phyloP scores from a whole-genome alignment of 331 rosid genomes.

The Rhamnella rubrinervis region DNA sequence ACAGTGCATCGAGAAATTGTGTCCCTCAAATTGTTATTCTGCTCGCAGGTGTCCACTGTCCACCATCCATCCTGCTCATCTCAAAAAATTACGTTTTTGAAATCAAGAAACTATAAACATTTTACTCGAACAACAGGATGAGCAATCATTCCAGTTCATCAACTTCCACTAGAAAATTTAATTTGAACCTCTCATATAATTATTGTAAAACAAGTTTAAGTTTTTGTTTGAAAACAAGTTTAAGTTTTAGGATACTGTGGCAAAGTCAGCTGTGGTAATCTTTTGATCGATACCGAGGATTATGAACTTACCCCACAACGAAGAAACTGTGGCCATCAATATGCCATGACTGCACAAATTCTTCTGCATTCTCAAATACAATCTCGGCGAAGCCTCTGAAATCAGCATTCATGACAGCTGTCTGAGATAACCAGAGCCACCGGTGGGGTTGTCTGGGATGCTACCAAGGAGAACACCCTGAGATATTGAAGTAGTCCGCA shows the following conservation, averaged over 20 bases:
- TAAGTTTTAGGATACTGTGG: too few species aligned
- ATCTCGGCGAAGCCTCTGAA: constrained; percentile 59
- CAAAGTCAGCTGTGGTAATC: neutral
- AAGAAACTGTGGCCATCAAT: constrained; percentile 71
- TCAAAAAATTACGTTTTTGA: neutral
- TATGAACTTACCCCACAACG: constrained; percentile 62
- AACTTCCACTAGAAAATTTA: neutral
- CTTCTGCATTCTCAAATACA: constrained; percentile 73
- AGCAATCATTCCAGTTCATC: neutral
- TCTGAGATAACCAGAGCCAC: constrained; percentile 67
- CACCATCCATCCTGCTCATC: constrained; percentile 78
- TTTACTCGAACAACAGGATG: too few species aligned
- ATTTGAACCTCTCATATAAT: neutral
- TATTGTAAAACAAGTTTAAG: too few species aligned
- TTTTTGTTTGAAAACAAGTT: too few species aligned
- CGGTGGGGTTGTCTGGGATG: constrained; percentile 56
- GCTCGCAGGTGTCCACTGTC: constrained; percentile 65
- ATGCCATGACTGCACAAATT: constrained; percentile 69
- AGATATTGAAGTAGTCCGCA: constrained; percentile 74
- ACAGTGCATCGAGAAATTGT: constrained; percentile 65
- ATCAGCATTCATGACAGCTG: constrained; percentile 73
- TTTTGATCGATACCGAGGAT: neutral
- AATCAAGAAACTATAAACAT: neutral
- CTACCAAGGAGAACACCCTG: constrained; percentile 63
- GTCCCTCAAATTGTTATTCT: constrained; percentile 60